These are phyloP conservation scores for Cordyceps tenuipes DNA, from an alignment of 2,329 filamentous ascomycete genomes.

Conservation along the genomic window DNA sequence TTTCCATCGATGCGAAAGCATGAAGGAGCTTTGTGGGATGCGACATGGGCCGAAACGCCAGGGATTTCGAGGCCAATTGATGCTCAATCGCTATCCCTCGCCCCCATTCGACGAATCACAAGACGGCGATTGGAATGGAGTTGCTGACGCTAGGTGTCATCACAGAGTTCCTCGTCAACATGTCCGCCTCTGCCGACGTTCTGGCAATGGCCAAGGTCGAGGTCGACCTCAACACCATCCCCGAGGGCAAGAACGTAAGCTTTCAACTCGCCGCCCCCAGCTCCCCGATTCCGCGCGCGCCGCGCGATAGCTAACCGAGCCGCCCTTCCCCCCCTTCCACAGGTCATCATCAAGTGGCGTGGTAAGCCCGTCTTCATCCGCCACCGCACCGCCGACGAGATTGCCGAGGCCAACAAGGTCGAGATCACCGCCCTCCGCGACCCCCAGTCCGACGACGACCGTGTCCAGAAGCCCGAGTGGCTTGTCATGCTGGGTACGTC, in stretches of 20 bases:
- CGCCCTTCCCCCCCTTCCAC: conserved; percentile 9
- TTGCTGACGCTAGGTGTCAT: conserved; percentile 19
- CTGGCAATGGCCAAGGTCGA: conserved; percentile 99
- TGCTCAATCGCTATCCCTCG: not conserved
- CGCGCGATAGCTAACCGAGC: not conserved
- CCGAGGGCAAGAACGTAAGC: conserved; percentile 98
- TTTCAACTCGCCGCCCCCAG: not conserved
- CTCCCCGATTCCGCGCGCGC: not conserved
- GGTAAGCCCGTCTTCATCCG: conserved; percentile 99
- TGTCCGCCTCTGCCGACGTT: conserved; percentile 98
- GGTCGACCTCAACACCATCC: conserved; percentile 84
- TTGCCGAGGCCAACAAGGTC: conserved; percentile 86
- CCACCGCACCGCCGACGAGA: conserved; percentile 89
- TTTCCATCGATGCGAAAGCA: not conserved
- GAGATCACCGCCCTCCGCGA: conserved; percentile 80
- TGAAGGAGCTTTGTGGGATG: not conserved
- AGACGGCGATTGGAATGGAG: conserved; percentile 4
- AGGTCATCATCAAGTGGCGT: conserved; percentile 99
- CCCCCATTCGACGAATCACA: not conserved
- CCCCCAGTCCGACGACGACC: conserved; percentile 82
- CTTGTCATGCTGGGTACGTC: conserved; percentile 91
- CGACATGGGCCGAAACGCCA: not conserved
- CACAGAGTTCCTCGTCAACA: conserved; percentile 97
- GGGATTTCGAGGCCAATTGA: not conserved
- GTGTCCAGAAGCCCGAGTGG: conserved; percentile 98